A percentile compares a stretch with the other conserved stretches of the same genome.
Evolutionary conservation across 2,329 filamentous ascomycete genomes (phyloP).

Genomic region (Madurella fahalii): DNA sequence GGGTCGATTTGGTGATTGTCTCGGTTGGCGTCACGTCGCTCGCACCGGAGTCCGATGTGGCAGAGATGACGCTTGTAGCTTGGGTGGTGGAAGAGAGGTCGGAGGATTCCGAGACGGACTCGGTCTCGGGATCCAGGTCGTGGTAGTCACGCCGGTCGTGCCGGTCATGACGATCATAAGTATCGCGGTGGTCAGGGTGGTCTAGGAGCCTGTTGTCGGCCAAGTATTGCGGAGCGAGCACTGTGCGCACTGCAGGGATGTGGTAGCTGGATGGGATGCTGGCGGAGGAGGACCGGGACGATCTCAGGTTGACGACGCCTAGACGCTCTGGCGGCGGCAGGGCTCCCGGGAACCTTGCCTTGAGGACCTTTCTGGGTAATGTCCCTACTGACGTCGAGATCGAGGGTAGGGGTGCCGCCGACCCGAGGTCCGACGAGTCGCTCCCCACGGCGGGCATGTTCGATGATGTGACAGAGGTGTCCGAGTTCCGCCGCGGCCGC

Average conservation of each 20-base stretch:
- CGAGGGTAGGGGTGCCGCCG: constrained; percentile 6
- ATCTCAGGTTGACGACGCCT: constrained; percentile 23
- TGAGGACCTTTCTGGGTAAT: constrained; percentile 27
- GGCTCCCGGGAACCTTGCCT: constrained; percentile 24
- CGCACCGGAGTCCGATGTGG: constrained; percentile 18
- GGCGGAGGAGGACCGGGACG: constrained; percentile 21
- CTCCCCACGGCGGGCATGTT: constrained; percentile 22
- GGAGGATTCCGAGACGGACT: constrained; percentile 35
- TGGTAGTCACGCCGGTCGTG: constrained; percentile 16
- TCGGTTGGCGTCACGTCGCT: constrained; percentile 26
- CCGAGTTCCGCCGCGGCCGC: constrained; percentile 26
- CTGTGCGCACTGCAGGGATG: constrained; percentile 21
- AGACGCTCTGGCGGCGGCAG: constrained; percentile 19
- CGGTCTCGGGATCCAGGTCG: constrained; percentile 31
- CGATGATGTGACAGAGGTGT: constrained; percentile 27
- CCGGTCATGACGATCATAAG: constrained; percentile 18
- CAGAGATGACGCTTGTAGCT: constrained; percentile 36
- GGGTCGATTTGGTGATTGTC: constrained; percentile 20
- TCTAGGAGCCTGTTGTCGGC: constrained; percentile 17
- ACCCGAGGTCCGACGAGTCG: constrained; percentile 20
- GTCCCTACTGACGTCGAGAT: constrained; percentile 1
- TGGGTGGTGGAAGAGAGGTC: constrained; percentile 37
- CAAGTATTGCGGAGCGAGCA: constrained; percentile 19
- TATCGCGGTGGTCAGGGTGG: constrained; percentile 14
- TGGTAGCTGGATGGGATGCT: constrained; percentile 19